Evolutionary conservation across 139 green algal genomes (phyloP).

Genomic region (Deuterostichococcus epilithicus): DNA sequence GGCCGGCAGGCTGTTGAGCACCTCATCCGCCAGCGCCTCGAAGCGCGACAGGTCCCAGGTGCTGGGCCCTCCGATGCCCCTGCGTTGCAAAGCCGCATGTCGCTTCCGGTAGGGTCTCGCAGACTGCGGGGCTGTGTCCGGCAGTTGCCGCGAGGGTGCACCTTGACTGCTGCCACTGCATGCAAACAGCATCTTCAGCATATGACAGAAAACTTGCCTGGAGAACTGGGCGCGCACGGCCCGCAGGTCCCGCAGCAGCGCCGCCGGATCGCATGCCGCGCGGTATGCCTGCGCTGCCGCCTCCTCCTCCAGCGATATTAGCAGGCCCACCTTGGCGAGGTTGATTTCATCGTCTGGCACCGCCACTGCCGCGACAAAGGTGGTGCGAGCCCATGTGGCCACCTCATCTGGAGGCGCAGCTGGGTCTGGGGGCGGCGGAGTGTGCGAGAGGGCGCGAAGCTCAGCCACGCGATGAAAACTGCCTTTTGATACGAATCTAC

Average conservation of each 20-base stretch:
- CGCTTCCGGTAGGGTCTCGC: too few relatives aligned
- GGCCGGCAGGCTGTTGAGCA: background rate
- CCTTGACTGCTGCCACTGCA: too few relatives aligned
- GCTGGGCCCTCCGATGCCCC: conserved; percentile 20
- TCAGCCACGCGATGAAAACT: too few relatives aligned
- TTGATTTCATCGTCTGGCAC: conserved; percentile 18
- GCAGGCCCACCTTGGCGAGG: conserved; percentile 35
- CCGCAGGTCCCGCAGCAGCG: background rate
- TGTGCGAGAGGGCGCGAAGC: conserved; percentile 1
- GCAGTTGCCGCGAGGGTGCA: too few relatives aligned
- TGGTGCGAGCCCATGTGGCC: background rate
- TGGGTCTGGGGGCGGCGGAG: conserved; percentile 12
- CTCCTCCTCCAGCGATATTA: conserved; percentile 63
- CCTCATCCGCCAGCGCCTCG: conserved; percentile 45
- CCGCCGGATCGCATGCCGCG: background rate
- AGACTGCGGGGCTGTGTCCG: too few relatives aligned
- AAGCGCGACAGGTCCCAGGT: conserved; percentile 57
- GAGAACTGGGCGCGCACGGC: background rate
- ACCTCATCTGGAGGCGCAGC: conserved; percentile 3
- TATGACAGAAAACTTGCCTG: background rate
- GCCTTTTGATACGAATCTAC: background rate
- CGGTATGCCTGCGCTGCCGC: conserved; percentile 20
- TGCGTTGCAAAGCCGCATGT: conserved; percentile 3
- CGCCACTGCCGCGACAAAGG: conserved; percentile 10
- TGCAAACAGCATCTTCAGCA: too few relatives aligned